Evolutionary conservation across 164 flowering plant genomes (phyloP).

Genomic region (Tetracentron sinense): DNA sequence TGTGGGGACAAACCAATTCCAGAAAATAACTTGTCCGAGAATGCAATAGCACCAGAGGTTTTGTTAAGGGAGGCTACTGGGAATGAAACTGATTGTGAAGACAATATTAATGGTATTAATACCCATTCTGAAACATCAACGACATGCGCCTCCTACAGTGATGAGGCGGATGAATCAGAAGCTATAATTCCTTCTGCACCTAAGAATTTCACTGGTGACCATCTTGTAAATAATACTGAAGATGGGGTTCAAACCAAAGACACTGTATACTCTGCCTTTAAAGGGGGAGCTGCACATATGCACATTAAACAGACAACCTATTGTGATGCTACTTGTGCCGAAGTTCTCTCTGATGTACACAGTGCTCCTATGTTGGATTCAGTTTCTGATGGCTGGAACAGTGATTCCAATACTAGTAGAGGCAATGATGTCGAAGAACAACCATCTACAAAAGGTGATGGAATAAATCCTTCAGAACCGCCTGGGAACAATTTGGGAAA

Average conservation of each 20-base stretch:
- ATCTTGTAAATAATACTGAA: slow-evolving; percentile 4
- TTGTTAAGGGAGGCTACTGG: slow-evolving; percentile 12
- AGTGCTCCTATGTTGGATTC: slow-evolving; percentile 20
- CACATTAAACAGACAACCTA: slow-evolving; percentile 9
- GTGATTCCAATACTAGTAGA: slow-evolving; percentile 21
- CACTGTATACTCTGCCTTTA: slow-evolving; percentile 2
- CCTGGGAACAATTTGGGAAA: slow-evolving; percentile 5
- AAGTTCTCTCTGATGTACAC: too few relatives aligned
- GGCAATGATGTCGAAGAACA: slow-evolving; percentile 10
- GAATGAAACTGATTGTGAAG: slow-evolving; percentile 10
- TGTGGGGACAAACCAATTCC: slow-evolving; percentile 16
- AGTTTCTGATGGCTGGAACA: slow-evolving; percentile 30
- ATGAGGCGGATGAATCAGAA: slow-evolving; percentile 18
- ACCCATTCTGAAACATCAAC: slow-evolving; percentile 16
- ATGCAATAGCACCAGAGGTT: slow-evolving; percentile 15
- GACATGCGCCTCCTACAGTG: slow-evolving; percentile 7
- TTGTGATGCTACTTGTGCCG: too few relatives aligned
- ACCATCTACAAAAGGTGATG: slow-evolving; percentile 8
- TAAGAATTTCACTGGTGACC: slow-evolving; percentile 14
- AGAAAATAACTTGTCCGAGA: slow-evolving; percentile 2
- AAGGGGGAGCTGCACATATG: slow-evolving; percentile 10
- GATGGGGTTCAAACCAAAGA: slow-evolving; percentile 8
- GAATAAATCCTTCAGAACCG: slow-evolving; percentile 11
- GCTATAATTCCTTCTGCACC: slow-evolving; percentile 13
- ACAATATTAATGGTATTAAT: neutral